Evolutionary conservation across 2,329 filamentous ascomycete species (phyloP), one percentile per base, ranked within the genome.

Genomic region (Aureobasidium sp.): DNA sequence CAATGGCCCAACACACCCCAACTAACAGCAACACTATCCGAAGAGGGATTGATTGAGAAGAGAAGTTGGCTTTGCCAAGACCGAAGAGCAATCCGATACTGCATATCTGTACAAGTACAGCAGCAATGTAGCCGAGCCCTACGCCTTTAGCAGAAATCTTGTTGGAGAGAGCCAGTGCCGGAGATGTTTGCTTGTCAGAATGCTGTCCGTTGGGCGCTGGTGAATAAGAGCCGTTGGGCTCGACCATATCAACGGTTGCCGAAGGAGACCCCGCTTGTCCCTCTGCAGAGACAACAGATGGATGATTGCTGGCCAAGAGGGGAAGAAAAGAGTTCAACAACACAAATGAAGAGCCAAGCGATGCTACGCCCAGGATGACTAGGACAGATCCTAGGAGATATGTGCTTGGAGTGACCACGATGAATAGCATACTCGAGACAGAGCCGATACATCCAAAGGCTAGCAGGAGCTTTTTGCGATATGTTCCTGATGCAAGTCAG

Each of bases 271-370:
- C 55, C 8, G 57, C 25, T 15, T 51, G 57, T n/a, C 19, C 37
- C 31, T 60, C 45, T 38, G 45, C 46, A n/a, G 46, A 23, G 50
- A 71, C 66, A 25, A 78, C 69, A 17, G 71, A 71, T 15, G 89
- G 87, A 70, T 96, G 89, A 66, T 95, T 86, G 43, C 90, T 83
- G 50, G 96, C 91, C 13, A 96, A 79, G 2, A 96, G 79, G 0
- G 93, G 93, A 23, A 97, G 77, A 67, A 95, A 96, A 0, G 91
- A 94, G 75, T 97, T 97, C 25, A 96, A 78, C n/a, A 97, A 78
- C 2, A 96, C 92, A 71, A 96, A 96, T 0, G 90, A 95, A n/a
- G 90, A 91, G 19, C 93, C 93, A 66, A 96, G 90, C 40, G 89
- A 91, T 0, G 89, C 92, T 69, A 96, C 95, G 43, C 90, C 88